phyloP scores from a whole-genome alignment of 306 rosid species.

The Pyrus pyrifolia region DNA sequence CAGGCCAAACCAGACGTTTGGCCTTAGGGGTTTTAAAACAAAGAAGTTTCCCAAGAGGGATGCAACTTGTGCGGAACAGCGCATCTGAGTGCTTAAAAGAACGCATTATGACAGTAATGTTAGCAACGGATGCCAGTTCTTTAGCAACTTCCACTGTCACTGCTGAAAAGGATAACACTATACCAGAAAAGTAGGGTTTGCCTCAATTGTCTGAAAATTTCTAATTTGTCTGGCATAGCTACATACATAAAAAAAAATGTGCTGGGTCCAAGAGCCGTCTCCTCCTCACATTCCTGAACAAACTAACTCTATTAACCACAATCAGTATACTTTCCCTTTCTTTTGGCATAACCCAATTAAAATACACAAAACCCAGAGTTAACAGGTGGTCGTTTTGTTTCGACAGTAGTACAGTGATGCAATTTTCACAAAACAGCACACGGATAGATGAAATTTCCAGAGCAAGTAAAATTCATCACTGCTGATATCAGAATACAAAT shows the following conservation, averaged over 20 bases:
- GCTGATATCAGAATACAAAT: not conserved
- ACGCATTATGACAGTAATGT: not conserved
- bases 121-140: not conserved
- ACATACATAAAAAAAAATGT: no score
- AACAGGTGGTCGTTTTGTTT: not conserved
- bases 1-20: not conserved
- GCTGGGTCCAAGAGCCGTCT: no score
- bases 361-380: not conserved
- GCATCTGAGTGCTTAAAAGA: not conserved
- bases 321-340: not conserved
- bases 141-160: not conserved
- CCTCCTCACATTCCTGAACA: no score
- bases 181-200: no score
- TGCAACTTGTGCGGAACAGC: not conserved
- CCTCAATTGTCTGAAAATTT: no score
- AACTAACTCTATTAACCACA: not conserved
- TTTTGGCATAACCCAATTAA: not conserved
- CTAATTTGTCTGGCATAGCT: no score
- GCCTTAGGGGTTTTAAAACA: not conserved
- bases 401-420: not conserved
- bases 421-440: not conserved
- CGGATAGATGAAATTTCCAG: not conserved
- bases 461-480: not conserved
- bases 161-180: not conserved
- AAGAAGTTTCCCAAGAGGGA: not conserved